phyloP scores from a whole-genome alignment of 768 basidiomycete genomes.

The Suillus hirtellus region DNA sequence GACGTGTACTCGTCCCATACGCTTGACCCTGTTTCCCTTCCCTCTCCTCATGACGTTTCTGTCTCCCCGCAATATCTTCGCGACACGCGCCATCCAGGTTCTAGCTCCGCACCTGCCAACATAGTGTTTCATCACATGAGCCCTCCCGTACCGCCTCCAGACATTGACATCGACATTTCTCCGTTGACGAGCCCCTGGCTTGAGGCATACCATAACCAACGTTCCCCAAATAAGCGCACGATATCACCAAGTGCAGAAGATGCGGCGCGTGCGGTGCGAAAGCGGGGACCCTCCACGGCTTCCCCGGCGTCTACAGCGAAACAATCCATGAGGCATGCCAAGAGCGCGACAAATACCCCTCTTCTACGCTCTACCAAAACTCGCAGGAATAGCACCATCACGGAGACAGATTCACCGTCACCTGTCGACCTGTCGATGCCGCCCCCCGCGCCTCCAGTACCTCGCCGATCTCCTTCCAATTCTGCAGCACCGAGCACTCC shows the following conservation, averaged over 20 bases:
- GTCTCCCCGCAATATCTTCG: constrained; percentile 29
- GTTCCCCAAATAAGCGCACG: constrained; percentile 49
- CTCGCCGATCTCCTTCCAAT: constrained; percentile 19
- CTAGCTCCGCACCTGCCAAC: constrained; percentile 70
- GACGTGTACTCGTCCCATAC: constrained; percentile 26
- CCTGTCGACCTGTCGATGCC: constrained; percentile 91
- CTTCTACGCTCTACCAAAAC: constrained; percentile 48
- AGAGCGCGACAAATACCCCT: constrained; percentile 63
- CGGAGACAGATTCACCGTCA: constrained; percentile 67
- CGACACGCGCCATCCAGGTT: constrained; percentile 35
- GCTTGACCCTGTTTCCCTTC: constrained; percentile 27
- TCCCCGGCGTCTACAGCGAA: constrained; percentile 14
- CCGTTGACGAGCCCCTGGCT: constrained; percentile 84
- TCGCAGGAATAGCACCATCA: constrained; percentile 43
- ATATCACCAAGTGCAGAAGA: constrained; percentile 63
- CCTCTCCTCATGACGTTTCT: constrained; percentile 32
- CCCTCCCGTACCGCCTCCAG: constrained; percentile 42
- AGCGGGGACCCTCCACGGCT: constrained; percentile 45
- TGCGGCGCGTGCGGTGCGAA: constrained; percentile 43
- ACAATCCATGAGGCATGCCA: constrained; percentile 31
- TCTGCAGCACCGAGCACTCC: constrained; percentile 9
- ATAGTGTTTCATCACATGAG: constrained; percentile 57
- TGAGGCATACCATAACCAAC: constrained; percentile 50
- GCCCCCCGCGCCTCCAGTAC: constrained; percentile 64
- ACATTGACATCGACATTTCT: constrained; percentile 73